Base-by-base conservation (phyloP, 1,139 yeast species). In the Diutina pseudorugosa region DNA sequence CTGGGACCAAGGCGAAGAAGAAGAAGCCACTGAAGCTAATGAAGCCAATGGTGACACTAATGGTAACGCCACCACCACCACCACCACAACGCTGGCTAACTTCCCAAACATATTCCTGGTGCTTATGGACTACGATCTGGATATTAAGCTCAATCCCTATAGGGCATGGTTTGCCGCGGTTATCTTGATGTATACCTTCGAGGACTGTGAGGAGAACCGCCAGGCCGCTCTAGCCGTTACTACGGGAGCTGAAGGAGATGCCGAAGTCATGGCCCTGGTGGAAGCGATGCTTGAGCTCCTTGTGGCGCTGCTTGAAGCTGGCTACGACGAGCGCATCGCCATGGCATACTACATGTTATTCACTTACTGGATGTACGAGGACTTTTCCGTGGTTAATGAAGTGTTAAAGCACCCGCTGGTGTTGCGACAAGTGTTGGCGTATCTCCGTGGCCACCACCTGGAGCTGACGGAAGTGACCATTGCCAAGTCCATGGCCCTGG, bases 151-250 rank as follows among this genome's bases (percentile, higher is more conserved):
- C 47, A 91, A 94, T 59, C 97, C 98, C 0, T 93, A 89, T 64
- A 81, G 83, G 60, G 70, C 82, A 0, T 94, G 96, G 95, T 91
- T 93, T 68, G 83, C 97, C 0, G 73, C 88, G 1, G 76, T 82
- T 2, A 72, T 88, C 3, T 62, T 93, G 44, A 71, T 86, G 53
- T 79, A 79, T 55, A 62, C 90, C 4, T 78, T 90, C 57, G 79
- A 79, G 53, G 87, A 80, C 49, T 72, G 72, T 54, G 73, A 72
- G 8, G 81, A 75, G 30, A 74, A 78, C 33, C 75, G 78, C 56
- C 77, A 75, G 14, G 59, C 76, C 36, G 77, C 87, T 0, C 68
- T 80, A 51, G 62, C 65, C 0, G 72, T 88, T n/a, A 71, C 71
- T n/a, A 74, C 85, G 12, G 96, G 95, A 4, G 82, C 80, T 55